These are phyloP conservation scores for Endothia cerciana DNA, from an alignment of 2,329 filamentous ascomycete genomes.

Conservation along the genomic window DNA sequence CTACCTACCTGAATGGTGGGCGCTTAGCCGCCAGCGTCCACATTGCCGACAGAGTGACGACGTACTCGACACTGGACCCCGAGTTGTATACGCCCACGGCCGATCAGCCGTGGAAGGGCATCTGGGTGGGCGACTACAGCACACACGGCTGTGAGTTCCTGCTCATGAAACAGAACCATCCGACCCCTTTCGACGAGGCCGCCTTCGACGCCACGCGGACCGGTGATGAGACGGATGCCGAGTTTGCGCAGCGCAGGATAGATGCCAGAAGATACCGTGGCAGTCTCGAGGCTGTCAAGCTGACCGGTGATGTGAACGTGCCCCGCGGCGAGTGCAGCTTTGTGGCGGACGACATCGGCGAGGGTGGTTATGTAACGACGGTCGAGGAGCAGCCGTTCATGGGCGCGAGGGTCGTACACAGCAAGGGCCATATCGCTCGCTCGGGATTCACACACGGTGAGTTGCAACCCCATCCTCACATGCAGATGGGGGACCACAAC, in stretches of 20 bases:
- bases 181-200: constrained; percentile 44
- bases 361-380: constrained; percentile 64
- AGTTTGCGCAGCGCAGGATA: constrained; percentile 49
- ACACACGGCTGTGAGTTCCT: constrained; percentile 89
- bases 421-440: constrained; percentile 77
- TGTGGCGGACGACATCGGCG: constrained; percentile 75
- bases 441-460: constrained; percentile 73
- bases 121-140: constrained; percentile 91
- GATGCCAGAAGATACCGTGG: constrained; percentile 64
- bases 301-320: constrained; percentile 90
- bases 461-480: constrained; percentile 36
- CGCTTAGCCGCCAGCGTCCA: constrained; percentile 46
- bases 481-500: background rate
- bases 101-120: constrained; percentile 82
- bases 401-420: constrained; percentile 74
- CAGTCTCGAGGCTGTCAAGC: constrained; percentile 79
- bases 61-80: constrained; percentile 73
- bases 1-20: constrained; percentile 29
- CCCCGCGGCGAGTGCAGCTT: constrained; percentile 86
- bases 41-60: constrained; percentile 61
- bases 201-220: constrained; percentile 41
- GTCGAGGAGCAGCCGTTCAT: constrained; percentile 70
- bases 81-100: constrained; percentile 78
- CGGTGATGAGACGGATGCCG: constrained; percentile 48
- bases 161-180: constrained; percentile 75